Percentiles rank a stretch among this genome's conserved stretches.
These are phyloP conservation scores for Plasmodium inui DNA, from an alignment of 169 alveolate genomes.

Conservation along the genomic window DNA sequence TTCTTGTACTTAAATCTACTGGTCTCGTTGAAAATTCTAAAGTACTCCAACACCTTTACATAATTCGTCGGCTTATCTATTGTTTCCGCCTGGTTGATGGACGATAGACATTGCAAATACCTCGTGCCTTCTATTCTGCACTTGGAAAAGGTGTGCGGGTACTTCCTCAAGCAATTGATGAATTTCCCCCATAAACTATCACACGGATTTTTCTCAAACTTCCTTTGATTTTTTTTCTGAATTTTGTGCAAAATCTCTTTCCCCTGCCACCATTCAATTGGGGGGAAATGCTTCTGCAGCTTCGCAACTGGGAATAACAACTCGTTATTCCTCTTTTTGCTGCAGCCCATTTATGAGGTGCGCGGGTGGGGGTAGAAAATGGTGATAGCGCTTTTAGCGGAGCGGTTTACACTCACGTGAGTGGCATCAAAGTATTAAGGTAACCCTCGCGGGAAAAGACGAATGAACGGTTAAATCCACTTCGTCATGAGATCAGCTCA, in stretches of 20 bases:
- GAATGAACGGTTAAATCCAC: background rate
- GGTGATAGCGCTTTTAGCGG: background rate
- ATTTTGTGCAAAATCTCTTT: constrained; percentile 71
- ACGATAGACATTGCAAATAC: constrained; percentile 64
- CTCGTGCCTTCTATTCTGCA: constrained; percentile 65
- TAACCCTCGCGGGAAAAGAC: background rate
- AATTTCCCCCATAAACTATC: constrained; percentile 76
- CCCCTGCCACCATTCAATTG: constrained; percentile 76
- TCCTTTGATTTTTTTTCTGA: constrained; percentile 60
- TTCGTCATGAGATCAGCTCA: constrained; percentile 5
- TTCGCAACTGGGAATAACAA: constrained; percentile 67
- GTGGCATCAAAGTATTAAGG: background rate
- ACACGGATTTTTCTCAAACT: constrained; percentile 64
- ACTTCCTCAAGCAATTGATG: constrained; percentile 72
- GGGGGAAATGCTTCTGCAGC: constrained; percentile 63
- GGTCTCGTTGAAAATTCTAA: constrained; percentile 71
- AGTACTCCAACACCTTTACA: constrained; percentile 59
- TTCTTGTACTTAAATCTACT: constrained; percentile 66
- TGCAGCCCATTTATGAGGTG: constrained; percentile 43
- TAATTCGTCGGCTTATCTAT: constrained; percentile 41
- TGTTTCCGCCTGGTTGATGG: constrained; percentile 41
- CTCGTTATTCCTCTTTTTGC: constrained; percentile 67
- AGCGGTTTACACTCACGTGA: background rate
- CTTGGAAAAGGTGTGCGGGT: constrained; percentile 68
- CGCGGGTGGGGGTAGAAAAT: background rate